Conservation (phyloP, 2,329 filamentous ascomycete species). For the Hymenoscyphus albidus region DNA sequence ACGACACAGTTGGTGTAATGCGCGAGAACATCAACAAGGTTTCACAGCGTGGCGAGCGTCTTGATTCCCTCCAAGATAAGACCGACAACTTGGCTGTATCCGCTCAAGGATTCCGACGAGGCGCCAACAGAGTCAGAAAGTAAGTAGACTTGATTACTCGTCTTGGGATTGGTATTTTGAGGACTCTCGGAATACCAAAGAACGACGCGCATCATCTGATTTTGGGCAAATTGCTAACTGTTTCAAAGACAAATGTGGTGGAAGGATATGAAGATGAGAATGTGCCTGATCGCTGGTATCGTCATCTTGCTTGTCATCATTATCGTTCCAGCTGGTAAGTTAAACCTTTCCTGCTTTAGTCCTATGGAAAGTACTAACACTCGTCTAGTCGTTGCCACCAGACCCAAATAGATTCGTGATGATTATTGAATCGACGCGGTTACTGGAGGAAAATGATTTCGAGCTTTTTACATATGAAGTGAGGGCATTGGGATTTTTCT, state of each 20-base stretch:
- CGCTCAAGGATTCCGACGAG: conserved; percentile 91
- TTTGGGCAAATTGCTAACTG: conserved; percentile 13
- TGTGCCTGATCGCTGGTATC: conserved; percentile 88
- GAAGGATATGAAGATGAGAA: conserved; percentile 97
- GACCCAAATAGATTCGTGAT: conserved; percentile 35
- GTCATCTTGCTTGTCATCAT: conserved; percentile 90
- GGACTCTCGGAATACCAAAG: neutral
- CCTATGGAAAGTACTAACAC: conserved; percentile 25
- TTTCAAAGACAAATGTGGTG: conserved; percentile 7
- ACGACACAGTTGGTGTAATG: conserved; percentile 93
- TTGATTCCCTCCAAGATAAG: conserved; percentile 88
- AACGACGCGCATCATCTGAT: neutral
- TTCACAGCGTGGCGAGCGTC: conserved; percentile 82
- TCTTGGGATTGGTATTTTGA: neutral
- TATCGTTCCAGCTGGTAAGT: conserved; percentile 83
- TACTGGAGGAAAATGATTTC: neutral
- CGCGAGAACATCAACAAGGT: conserved; percentile 97
- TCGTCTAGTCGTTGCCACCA: conserved; percentile 42
- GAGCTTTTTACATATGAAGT: conserved; percentile 19
- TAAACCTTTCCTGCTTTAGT: neutral
- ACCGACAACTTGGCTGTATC: conserved; percentile 90
- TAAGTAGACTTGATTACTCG: conserved; percentile 94
- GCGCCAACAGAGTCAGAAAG: conserved; percentile 87
- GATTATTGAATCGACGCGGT: neutral
- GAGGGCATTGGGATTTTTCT: conserved; percentile 27